Conservation (phyloP, 2,329 filamentous ascomycete genomes). For the Harringtonia aguacate region DNA sequence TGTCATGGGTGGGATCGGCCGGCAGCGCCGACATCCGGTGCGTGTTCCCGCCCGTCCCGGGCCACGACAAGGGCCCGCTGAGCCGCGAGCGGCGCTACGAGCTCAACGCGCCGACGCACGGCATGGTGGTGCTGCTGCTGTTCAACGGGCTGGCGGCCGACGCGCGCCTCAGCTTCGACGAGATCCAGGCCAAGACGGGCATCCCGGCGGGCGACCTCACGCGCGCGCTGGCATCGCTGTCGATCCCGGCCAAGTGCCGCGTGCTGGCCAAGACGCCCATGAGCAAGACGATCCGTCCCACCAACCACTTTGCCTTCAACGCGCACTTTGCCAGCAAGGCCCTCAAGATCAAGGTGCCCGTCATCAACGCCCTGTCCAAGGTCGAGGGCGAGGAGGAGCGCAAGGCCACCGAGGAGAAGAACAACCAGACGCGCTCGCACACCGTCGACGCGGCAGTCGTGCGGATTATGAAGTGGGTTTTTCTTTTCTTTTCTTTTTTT, state of each 20-base stretch:
- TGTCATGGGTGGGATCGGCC: conserved; percentile 65
- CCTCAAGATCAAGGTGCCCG: conserved; percentile 80
- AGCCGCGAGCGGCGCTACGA: conserved; percentile 69
- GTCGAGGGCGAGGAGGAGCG: conserved; percentile 65
- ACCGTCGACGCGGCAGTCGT: conserved; percentile 69
- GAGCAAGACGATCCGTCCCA: conserved; percentile 64
- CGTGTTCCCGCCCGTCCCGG: conserved; percentile 59
- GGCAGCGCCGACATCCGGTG: conserved; percentile 83
- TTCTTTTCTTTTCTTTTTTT: conserved; percentile 2
- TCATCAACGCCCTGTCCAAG: conserved; percentile 71
- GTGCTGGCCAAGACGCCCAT: conserved; percentile 73
- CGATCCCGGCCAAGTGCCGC: conserved; percentile 72
- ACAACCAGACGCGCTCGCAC: conserved; percentile 58
- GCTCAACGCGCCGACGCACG: conserved; percentile 83
- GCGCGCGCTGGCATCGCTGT: conserved; percentile 69
- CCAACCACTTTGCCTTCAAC: conserved; percentile 78
- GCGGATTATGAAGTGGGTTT: conserved; percentile 72
- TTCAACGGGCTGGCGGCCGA: conserved; percentile 62
- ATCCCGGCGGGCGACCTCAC: conserved; percentile 66
- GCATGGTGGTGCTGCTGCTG: conserved; percentile 78
- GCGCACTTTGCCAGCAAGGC: conserved; percentile 69
- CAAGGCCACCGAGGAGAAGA: conserved; percentile 65
- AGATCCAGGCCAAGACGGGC: conserved; percentile 73
- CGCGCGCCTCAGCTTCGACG: conserved; percentile 46
- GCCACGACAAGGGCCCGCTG: conserved; percentile 53